phyloP scores from a whole-genome alignment of 257 asterid species.

The Solanum pennellii region DNA sequence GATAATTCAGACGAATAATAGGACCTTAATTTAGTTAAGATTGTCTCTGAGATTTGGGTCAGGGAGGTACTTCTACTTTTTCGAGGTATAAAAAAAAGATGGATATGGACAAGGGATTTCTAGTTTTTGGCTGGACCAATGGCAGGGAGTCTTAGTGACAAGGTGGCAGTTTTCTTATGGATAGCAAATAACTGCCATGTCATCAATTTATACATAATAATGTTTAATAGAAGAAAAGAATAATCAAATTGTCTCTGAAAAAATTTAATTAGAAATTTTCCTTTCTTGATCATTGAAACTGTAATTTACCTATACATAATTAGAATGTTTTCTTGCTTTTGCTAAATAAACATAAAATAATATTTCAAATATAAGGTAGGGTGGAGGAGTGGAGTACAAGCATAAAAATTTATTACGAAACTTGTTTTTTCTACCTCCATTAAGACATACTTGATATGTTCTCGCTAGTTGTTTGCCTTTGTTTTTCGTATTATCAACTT shows the following conservation, averaged over 20 bases:
- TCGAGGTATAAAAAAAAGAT: not conserved
- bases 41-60: no score
- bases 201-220: not conserved
- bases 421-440: not conserved
- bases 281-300: not conserved
- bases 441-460: not conserved
- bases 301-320: no score
- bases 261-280: not conserved
- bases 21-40: no score
- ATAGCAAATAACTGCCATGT: not conserved
- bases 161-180: conserved; percentile 6
- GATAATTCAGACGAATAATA: no score
- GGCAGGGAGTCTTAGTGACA: conserved; percentile 2
- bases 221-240: not conserved
- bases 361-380: not conserved
- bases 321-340: not conserved
- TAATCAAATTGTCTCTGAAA: not conserved
- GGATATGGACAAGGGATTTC: not conserved
- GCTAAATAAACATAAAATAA: not conserved
- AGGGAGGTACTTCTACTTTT: no score
- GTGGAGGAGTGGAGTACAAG: not conserved
- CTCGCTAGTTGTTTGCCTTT: not conserved
- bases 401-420: not conserved
- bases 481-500: no score
- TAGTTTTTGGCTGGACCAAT: conserved; percentile 1